phyloP scores from a whole-genome alignment of 2,329 filamentous ascomycete species.

The Sclerotiophoma versabilis region DNA sequence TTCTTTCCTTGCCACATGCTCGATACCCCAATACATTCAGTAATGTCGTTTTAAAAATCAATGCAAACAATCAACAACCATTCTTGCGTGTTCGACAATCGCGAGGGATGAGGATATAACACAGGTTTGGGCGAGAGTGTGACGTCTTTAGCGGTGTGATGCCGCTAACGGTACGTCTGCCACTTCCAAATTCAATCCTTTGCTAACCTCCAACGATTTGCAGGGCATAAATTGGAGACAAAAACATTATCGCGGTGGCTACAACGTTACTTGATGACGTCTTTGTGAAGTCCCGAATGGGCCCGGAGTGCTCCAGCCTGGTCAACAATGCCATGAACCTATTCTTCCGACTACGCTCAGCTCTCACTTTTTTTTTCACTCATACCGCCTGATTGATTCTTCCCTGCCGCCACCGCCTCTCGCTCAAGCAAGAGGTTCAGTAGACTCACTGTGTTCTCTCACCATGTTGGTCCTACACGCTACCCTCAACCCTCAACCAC shows the following conservation, averaged over 20 bases:
- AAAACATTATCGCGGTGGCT: not conserved
- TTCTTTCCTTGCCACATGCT: not conserved
- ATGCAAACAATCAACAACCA: not conserved
- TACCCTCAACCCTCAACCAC: not conserved
- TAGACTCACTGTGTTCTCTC: not conserved
- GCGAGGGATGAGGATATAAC: not conserved
- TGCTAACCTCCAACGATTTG: no score
- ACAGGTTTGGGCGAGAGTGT: not conserved
- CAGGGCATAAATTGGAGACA: no score
- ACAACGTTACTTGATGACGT: no score
- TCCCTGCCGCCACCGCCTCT: no score
- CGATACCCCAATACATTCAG: constrained; percentile 7
- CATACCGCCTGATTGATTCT: not conserved
- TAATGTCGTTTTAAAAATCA: constrained; percentile 6
- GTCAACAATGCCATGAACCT: no score
- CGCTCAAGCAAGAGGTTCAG: no score
- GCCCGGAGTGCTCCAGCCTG: no score
- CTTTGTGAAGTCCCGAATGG: no score
- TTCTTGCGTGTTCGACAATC: not conserved
- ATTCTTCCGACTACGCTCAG: no score
- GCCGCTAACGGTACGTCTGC: not conserved
- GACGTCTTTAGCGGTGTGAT: not conserved
- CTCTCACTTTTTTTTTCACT: no score
- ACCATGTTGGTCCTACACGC: not conserved
- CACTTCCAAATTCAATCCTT: not conserved